Conservation (phyloP, 2,329 filamentous ascomycete species). For the Neoascochyta sp. region DNA sequence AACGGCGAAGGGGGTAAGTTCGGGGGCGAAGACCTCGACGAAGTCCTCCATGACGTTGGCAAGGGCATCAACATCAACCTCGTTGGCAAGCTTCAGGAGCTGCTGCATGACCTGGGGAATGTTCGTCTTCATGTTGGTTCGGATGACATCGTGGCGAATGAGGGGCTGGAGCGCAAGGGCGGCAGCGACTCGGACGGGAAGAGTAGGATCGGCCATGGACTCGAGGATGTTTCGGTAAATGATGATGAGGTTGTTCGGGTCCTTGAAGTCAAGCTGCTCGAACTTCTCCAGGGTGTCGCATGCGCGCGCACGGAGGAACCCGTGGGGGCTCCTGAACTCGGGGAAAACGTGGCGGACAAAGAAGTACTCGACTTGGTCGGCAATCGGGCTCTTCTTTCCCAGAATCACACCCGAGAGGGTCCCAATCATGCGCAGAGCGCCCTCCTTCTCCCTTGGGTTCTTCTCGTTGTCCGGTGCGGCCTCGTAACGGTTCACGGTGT, state of each 20-base stretch:
- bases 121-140: constrained; percentile 92
- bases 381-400: constrained; percentile 97
- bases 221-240: constrained; percentile 97
- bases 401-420: constrained; percentile 90
- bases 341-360: constrained; percentile 97
- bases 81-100: constrained; percentile 91
- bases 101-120: constrained; percentile 99
- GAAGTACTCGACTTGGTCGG: constrained; percentile 97
- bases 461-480: constrained; percentile 79
- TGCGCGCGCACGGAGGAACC: constrained; percentile 87
- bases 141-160: constrained; percentile 91
- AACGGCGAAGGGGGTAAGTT: constrained; percentile 94
- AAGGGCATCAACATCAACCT: constrained; percentile 94
- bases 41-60: constrained; percentile 99
- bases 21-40: constrained; percentile 95
- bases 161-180: constrained; percentile 91
- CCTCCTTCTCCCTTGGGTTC: constrained; percentile 92
- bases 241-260: constrained; percentile 88
- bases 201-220: constrained; percentile 89
- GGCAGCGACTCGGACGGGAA: constrained; percentile 91
- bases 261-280: constrained; percentile 94
- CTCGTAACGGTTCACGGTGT: constrained; percentile 91
- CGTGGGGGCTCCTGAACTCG: constrained; percentile 88
- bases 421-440: constrained; percentile 93
- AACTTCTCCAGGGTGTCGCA: constrained; percentile 99